These are phyloP conservation scores for Blastobotrys mokoenaii DNA, from an alignment of 805 yeast species.

Conservation along the genomic window DNA sequence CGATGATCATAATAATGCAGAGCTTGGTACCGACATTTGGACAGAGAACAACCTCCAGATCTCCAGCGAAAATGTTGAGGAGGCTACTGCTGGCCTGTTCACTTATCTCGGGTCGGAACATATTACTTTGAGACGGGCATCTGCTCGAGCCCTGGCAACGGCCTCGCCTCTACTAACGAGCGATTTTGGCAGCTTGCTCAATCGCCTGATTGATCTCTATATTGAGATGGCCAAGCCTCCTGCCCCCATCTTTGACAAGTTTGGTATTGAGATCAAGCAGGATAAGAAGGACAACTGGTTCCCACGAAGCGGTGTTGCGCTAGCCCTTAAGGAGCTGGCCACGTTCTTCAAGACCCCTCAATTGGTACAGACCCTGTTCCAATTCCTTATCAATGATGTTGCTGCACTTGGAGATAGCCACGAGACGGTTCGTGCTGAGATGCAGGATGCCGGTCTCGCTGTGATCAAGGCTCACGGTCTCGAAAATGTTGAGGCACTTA, in stretches of 20 bases:
- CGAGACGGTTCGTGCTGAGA: slow-evolving; percentile 63
- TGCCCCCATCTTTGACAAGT: slow-evolving; percentile 67
- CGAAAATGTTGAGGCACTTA: slow-evolving; percentile 56
- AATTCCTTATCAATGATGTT: slow-evolving; percentile 44
- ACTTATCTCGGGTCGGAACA: slow-evolving; percentile 44
- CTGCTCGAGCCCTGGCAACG: slow-evolving; percentile 57
- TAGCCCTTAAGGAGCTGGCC: slow-evolving; percentile 51
- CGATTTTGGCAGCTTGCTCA: slow-evolving; percentile 31
- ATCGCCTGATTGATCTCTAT: slow-evolving; percentile 47
- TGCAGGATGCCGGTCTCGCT: slow-evolving; percentile 82
- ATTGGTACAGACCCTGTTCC: slow-evolving; percentile 47
- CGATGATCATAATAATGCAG: slow-evolving; percentile 51
- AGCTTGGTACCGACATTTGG: slow-evolving; percentile 78
- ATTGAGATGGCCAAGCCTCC: slow-evolving; percentile 59
- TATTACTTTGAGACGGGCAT: slow-evolving; percentile 62
- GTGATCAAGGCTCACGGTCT: slow-evolving; percentile 61
- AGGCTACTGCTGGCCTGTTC: slow-evolving; percentile 37
- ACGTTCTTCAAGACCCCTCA: slow-evolving; percentile 32
- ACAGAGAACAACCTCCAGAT: slow-evolving; percentile 51
- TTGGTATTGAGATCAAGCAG: slow-evolving; percentile 63
- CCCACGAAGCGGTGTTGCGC: slow-evolving; percentile 72
- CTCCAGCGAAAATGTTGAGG: slow-evolving; percentile 28
- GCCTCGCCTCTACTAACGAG: slow-evolving; percentile 16
- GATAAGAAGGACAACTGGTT: slow-evolving; percentile 76
- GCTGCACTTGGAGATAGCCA: slow-evolving; percentile 70